A percentile compares a stretch with the other conserved stretches of the same genome.
Evolutionary conservation across 2,329 filamentous ascomycete genomes (phyloP).

Genomic region (Ilyonectria robusta): DNA sequence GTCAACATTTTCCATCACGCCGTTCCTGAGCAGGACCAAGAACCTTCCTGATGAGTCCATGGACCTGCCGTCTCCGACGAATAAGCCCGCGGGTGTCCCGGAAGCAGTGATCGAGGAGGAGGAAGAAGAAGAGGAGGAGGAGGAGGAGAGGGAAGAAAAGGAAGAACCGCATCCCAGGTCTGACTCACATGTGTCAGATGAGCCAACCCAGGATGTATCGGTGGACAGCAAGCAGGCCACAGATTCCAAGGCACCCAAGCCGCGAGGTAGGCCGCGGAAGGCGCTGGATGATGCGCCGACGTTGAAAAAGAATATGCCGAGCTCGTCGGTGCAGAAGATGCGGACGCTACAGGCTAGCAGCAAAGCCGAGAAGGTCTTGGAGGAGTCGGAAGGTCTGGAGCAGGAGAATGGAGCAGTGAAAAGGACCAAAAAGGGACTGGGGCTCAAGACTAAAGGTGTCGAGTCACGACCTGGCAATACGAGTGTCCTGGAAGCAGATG

Average conservation of each 20-base stretch:
- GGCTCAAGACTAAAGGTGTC: conserved; percentile 30
- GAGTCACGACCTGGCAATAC: conserved; percentile 31
- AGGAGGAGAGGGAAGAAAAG: conserved; percentile 23
- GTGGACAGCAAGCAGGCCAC: conserved; percentile 26
- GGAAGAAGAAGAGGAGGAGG: conserved; percentile 45
- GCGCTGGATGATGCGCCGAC: conserved; percentile 61
- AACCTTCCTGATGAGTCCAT: conserved; percentile 60
- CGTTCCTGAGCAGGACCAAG: conserved; percentile 86
- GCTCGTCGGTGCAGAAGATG: conserved; percentile 53
- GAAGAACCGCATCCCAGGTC: conserved; percentile 32
- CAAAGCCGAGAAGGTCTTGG: conserved; percentile 57
- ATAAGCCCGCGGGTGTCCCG: conserved; percentile 25
- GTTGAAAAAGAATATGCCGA: conserved; percentile 61
- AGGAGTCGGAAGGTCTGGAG: conserved; percentile 52
- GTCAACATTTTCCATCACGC: conserved; percentile 93
- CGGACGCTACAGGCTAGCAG: conserved; percentile 38
- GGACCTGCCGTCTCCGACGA: conserved; percentile 44
- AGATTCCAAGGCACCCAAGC: conserved; percentile 50
- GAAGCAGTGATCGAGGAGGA: conserved; percentile 53
- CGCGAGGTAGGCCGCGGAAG: conserved; percentile 62
- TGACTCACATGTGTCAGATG: conserved; percentile 25
- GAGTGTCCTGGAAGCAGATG: conserved; percentile 52
- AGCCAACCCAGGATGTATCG: conserved; percentile 18
- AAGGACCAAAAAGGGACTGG: conserved; percentile 30
- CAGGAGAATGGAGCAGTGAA: conserved; percentile 49